Base-by-base conservation (phyloP, 805 yeast genomes). In the Hyphopichia homilentoma region DNA sequence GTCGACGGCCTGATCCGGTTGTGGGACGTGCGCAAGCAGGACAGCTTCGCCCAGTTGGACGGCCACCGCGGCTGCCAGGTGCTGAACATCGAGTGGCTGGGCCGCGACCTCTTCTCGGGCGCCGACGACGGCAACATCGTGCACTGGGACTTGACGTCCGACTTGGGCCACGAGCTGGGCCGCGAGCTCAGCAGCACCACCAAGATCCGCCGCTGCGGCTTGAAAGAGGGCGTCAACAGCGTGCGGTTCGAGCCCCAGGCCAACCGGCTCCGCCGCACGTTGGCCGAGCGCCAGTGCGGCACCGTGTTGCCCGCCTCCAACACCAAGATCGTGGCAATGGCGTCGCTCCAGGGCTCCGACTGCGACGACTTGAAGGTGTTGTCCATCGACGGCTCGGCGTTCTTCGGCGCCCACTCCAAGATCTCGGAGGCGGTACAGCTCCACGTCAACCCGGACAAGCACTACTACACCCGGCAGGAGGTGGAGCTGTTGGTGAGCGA, bases 11-110 rank as follows among this genome's bases (percentile, higher is more conserved):
- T 73, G 3, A 71, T 80, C 25, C 64, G 79, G 42, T 61, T 85
- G 20, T 85, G 94, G 94, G 95, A 85, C 57, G 75, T 82, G 27
- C 67, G 95, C 41, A 72, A 68, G 44, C 68, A 76, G 24, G 70
- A 68, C 12, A 77, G 79, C 2, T 59, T 76, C 33, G 73, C 77
- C 6, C 59, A 61, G 25, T 59, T 82, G 23, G 49, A 59, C 2
- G 85, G 84, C 1, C 87, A 81, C 45, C 51, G 61, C 5, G 79
- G 73, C 38, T 53, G 55, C 21, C 37, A 40, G 13, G 63, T 85
- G 11, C 73, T 77, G 6, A 58, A 77, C 15, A 45, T 85, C 23
- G 75, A 77, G 39, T 85, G 93, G 90, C 63, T 65, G 33, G 58
- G 60, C 17, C 56, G 62, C 15, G 77, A 75, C 48, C 40, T 81